Base-by-base conservation (phyloP, 2,329 filamentous ascomycete genomes). In the Onygenales sp. region DNA sequence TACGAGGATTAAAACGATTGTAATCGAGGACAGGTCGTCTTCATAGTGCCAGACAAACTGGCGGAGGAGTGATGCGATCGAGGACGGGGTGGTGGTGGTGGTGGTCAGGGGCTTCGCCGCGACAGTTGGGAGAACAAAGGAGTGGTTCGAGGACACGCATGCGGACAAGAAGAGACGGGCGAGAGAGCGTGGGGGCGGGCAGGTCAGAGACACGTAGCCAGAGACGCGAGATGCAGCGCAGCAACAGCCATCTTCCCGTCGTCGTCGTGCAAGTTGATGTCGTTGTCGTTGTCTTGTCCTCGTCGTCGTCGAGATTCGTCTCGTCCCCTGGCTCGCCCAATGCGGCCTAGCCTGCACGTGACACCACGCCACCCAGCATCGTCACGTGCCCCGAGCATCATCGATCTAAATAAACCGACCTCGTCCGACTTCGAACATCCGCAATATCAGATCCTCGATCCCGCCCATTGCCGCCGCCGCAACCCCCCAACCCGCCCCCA, bases 361-460 rank as follows among this genome's bases (percentile, higher is more conserved):
- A 48, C 7, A 21, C 3, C n/a, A 27, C 21, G 4, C 9, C 43
- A 31, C 17, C 17, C 27, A 21, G 13, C 13, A 11, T 1, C 2
- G 10, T 31, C 43, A 13, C 34, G 14, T 17, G 31, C 45, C 56
- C 56, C 49, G 52, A 56, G 56, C 43, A 27, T 6, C 7, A 14
- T 42, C 8, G 14, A 57, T 53, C 54, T 51, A 51, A 56, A 50
- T 51, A 52, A 56, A 56, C 56, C 54, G 51, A 57, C 56, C 13
- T 51, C 47, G 31, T 43, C 31, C 52, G 40, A 51, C 46, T 47
- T n/a, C 37, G 36, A 32, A 31, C 6, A 9, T 37, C 21, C 4
- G 14, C 39, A 14, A 36, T 42, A 43, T 17, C 33, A 21, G 39
- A 27, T 11, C 9, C 2, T 37, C 10, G 17, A 44, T 37, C 42